Evolutionary conservation across 1,284 basidiomycete species (phyloP).

Genomic region (Cronartium ribicola): DNA sequence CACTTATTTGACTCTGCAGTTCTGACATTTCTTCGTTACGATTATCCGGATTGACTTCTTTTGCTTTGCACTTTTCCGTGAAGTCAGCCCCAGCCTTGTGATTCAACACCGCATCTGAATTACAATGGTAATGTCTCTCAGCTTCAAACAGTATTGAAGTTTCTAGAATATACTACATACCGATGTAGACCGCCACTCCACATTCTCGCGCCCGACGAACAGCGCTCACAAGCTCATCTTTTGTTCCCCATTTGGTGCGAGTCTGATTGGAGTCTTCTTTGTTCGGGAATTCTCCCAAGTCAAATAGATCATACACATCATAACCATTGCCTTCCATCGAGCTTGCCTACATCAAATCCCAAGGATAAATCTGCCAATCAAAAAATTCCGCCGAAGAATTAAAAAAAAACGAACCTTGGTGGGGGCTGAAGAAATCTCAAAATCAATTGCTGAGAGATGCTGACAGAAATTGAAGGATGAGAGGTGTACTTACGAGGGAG

Average conservation of each 20-base stretch:
- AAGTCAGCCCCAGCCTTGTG: slow-evolving; percentile 70
- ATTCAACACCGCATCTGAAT: slow-evolving; percentile 69
- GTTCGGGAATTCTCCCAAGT: slow-evolving; percentile 81
- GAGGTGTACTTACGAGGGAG: slow-evolving; percentile 52
- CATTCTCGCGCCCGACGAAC: slow-evolving; percentile 56
- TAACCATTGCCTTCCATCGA: slow-evolving; percentile 54
- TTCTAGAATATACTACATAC: neutral
- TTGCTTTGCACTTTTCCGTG: slow-evolving; percentile 68
- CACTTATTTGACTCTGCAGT: slow-evolving; percentile 43
- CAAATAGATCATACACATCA: slow-evolving; percentile 54
- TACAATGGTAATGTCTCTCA: neutral
- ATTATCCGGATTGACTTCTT: slow-evolving; percentile 64
- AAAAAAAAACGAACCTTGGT: neutral
- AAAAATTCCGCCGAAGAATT: neutral
- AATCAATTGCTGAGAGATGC: neutral
- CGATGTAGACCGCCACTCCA: slow-evolving; percentile 58
- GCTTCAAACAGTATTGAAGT: neutral
- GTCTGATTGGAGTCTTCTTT: slow-evolving; percentile 61
- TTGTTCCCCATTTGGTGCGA: slow-evolving; percentile 84
- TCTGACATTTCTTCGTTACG: slow-evolving; percentile 58
- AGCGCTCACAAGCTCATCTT: slow-evolving; percentile 69
- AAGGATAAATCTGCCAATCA: slow-evolving; percentile 41
- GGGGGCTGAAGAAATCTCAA: neutral
- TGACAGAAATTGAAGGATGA: neutral
- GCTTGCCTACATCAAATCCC: slow-evolving; percentile 53